Percentiles rank a stretch among this genome's conserved stretches.
Evolutionary conservation across 1,139 yeast species (phyloP).

Genomic region (Magnusiomyces tetraspermus): DNA sequence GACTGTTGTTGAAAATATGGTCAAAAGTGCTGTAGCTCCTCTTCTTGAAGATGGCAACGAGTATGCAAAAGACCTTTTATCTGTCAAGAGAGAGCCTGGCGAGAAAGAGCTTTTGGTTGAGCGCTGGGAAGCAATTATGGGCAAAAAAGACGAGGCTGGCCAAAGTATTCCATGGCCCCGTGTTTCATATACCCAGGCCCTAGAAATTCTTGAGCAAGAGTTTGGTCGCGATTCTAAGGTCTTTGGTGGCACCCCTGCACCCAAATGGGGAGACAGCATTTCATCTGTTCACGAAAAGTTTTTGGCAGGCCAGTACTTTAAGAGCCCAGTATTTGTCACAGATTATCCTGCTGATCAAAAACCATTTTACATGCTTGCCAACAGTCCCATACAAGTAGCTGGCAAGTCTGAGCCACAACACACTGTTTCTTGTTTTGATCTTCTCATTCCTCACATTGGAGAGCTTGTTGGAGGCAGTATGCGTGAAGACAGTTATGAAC

Average conservation of each 20-base stretch:
- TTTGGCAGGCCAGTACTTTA: conserved; percentile 61
- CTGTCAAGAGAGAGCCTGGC: conserved; percentile 32
- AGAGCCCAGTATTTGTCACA: conserved; percentile 78
- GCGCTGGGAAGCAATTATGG: conserved; percentile 28
- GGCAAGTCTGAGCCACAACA: conserved; percentile 19
- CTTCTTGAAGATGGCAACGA: conserved; percentile 32
- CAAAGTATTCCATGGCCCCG: conserved; percentile 49
- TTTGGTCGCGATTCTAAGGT: conserved; percentile 21
- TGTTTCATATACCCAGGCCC: conserved; percentile 68
- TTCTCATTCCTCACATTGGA: conserved; percentile 85
- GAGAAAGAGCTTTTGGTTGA: conserved; percentile 33
- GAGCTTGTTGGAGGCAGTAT: conserved; percentile 93
- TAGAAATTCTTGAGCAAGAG: conserved; percentile 40
- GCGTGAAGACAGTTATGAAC: conserved; percentile 60
- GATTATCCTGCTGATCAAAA: conserved; percentile 74
- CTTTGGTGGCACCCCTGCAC: conserved; percentile 29
- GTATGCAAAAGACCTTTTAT: conserved; percentile 37
- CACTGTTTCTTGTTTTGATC: conserved; percentile 86
- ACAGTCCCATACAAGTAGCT: conserved; percentile 11
- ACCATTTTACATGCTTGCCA: conserved; percentile 80
- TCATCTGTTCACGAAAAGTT: conserved; percentile 87
- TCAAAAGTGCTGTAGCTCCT: conserved; percentile 41
- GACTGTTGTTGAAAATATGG: conserved; percentile 57
- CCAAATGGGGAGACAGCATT: conserved; percentile 64
- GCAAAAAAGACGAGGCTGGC: conserved; percentile 9